A percentile compares a stretch with the other conserved stretches of the same genome.
phyloP scores from a whole-genome alignment of 176 grass and related monocot genomes.

The Hsuehochloa calcarea region DNA sequence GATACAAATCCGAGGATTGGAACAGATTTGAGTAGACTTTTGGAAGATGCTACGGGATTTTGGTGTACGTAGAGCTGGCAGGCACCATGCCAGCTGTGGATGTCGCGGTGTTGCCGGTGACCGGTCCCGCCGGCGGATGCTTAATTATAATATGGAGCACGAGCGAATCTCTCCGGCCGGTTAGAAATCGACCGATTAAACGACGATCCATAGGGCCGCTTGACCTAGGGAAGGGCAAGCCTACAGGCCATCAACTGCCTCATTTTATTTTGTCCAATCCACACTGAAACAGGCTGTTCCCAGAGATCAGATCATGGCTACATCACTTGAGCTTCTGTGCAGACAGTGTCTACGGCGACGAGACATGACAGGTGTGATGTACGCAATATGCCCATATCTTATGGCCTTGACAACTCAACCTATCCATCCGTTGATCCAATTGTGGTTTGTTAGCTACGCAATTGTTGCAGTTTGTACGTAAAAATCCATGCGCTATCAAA shows the following conservation, averaged over 20 bases:
- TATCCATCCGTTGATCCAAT: background rate
- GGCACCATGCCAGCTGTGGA: slow-evolving; percentile 40
- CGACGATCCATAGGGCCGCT: background rate
- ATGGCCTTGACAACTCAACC: slow-evolving; percentile 34
- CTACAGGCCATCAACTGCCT: background rate
- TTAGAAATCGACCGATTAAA: background rate
- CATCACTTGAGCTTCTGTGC: slow-evolving; percentile 15
- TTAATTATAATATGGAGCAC: slow-evolving; percentile 8
- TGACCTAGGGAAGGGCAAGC: slow-evolving; percentile 23
- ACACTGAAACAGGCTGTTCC: slow-evolving; percentile 38
- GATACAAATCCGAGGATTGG: too few relatives aligned
- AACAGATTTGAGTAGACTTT: too few relatives aligned
- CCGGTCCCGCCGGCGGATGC: background rate
- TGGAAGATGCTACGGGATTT: too few relatives aligned
- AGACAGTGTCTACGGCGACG: background rate
- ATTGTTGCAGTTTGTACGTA: background rate
- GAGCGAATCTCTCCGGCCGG: slow-evolving; percentile 23
- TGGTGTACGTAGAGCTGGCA: slow-evolving; percentile 25
- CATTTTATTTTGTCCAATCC: slow-evolving; percentile 15
- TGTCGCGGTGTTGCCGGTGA: slow-evolving; percentile 46
- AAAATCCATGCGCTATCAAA: too few relatives aligned
- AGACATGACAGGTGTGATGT: slow-evolving; percentile 21
- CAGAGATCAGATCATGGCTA: slow-evolving; percentile 22
- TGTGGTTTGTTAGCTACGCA: background rate
- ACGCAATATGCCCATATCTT: background rate